Evolutionary conservation across 179 eudicot species (phyloP), one percentile per base, ranked within the genome.

Genomic region (Patellifolia procumbens): DNA sequence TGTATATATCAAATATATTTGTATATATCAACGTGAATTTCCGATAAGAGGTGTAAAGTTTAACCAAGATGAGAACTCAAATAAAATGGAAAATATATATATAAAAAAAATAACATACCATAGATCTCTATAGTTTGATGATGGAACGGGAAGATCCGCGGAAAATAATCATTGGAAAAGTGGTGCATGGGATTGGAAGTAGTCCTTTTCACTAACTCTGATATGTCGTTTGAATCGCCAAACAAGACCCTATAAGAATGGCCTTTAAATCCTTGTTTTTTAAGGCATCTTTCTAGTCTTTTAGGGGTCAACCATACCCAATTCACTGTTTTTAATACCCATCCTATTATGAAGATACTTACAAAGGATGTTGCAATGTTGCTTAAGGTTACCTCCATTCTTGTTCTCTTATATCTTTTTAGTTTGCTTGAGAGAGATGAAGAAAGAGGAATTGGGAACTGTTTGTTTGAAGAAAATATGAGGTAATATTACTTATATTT

Each of bases 241-340:
- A 24, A 62, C 7, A 80, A 75, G 24, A 75, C 16, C 42, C 55
- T 51, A 16, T 80, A 80, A 15, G 76, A n/a, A n/a, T 69, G 19
- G 16, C 79, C 79, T 29, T 32, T 39, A 35, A 80, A 61, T n/a
- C 82, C 82, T 52, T 61, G 65, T 24, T 75, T 52, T 17, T 7
- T 49, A 52, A 79, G 71, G 17, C 74, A 43, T 24, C n/a, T 28
- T 60, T 80, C 82, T 1, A 80, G 60, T 45, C n/a, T 51, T 62
- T 80, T 80, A 15, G 82, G 82, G 48, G 37, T 69, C 37, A 80
- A 49, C 79, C 79, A 80, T 37, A 80, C 4, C 82, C 82, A 80
- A 5, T 80, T 65, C 3, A 80, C 32, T 10, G 46, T 66, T 48
- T 39, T 69, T 71, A 78, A 75, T 37, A 75, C 13, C 79, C 79